phyloP scores from a whole-genome alignment of 2,329 filamentous ascomycete species.

The Alternaria arbusti region DNA sequence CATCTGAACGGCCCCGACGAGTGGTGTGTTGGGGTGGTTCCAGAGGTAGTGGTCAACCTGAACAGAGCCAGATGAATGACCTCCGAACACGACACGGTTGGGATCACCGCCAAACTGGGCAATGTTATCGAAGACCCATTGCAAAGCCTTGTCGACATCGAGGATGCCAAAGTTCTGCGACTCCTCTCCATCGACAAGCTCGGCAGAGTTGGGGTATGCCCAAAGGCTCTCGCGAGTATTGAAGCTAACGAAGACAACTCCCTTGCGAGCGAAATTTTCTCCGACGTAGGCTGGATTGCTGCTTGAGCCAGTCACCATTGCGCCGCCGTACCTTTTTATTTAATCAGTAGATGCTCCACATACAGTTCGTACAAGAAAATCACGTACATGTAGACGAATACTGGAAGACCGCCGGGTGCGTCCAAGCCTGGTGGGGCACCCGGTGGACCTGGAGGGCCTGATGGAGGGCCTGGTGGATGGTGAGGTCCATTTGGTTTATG shows the following conservation, averaged over 20 bases:
- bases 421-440: background rate
- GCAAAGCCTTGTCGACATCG: constrained; percentile 47
- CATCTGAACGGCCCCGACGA: constrained; percentile 32
- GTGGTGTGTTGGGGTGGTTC: constrained; percentile 30
- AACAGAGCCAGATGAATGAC: constrained; percentile 38
- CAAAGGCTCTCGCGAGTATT: constrained; percentile 45
- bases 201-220: constrained; percentile 51
- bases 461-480: background rate
- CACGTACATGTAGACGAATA: constrained; percentile 52
- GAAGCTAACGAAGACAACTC: constrained; percentile 33
- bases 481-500: constrained; percentile 3
- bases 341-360: background rate
- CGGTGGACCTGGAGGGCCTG: background rate
- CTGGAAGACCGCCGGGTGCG: constrained; percentile 21
- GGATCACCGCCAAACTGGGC: constrained; percentile 51
- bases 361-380: background rate
- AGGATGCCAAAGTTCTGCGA: constrained; percentile 46
- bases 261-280: constrained; percentile 44
- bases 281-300: constrained; percentile 53
- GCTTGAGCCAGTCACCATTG: constrained; percentile 48
- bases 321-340: constrained; percentile 49
- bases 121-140: constrained; percentile 48
- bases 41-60: constrained; percentile 35
- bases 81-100: constrained; percentile 53
- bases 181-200: constrained; percentile 29